Percentiles rank a stretch among this genome's conserved stretches.
These are phyloP conservation scores for Spergularia bocconei DNA, from an alignment of 148 eudicot species.

Conservation along the genomic window DNA sequence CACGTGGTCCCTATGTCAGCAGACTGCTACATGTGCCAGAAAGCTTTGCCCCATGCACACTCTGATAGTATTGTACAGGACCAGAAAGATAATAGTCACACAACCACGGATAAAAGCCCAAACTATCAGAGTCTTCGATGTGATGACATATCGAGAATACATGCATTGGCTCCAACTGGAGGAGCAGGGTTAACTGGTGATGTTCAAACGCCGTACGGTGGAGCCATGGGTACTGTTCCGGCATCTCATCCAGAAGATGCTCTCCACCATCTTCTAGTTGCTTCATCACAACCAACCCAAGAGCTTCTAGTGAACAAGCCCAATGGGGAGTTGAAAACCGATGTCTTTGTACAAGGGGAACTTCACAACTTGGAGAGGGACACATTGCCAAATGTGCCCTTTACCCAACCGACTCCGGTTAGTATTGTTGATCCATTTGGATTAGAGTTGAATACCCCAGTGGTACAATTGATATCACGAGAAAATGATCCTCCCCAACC, in stretches of 20 bases:
- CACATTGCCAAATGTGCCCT: constrained; percentile 11
- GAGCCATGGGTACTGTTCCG: constrained; percentile 30
- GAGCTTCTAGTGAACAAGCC: constrained; percentile 37
- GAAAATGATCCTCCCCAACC: constrained; percentile 22
- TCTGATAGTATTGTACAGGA: constrained; percentile 73
- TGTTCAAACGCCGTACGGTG: constrained; percentile 35
- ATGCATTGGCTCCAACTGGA: constrained; percentile 31
- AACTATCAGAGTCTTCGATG: constrained; percentile 52
- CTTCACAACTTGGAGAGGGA: constrained; percentile 28
- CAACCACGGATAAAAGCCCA: constrained; percentile 42
- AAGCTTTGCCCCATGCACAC: constrained; percentile 90
- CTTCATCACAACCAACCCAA: constrained; percentile 42
- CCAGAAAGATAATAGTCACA: constrained; percentile 43
- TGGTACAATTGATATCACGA: constrained; percentile 21
- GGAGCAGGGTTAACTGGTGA: constrained; percentile 41
- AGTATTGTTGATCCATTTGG: constrained; percentile 18
- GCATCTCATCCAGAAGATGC: constrained; percentile 39
- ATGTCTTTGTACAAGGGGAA: constrained; percentile 25
- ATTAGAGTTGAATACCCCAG: neutral
- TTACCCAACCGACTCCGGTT: constrained; percentile 12
- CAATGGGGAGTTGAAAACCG: constrained; percentile 30
- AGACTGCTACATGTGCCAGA: constrained; percentile 81
- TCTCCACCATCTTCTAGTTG: constrained; percentile 32
- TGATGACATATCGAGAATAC: constrained; percentile 45
- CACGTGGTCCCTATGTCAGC: constrained; percentile 35